Conservation (phyloP, 1,284 basidiomycete species). For the Tranzscheliella williamsii region DNA sequence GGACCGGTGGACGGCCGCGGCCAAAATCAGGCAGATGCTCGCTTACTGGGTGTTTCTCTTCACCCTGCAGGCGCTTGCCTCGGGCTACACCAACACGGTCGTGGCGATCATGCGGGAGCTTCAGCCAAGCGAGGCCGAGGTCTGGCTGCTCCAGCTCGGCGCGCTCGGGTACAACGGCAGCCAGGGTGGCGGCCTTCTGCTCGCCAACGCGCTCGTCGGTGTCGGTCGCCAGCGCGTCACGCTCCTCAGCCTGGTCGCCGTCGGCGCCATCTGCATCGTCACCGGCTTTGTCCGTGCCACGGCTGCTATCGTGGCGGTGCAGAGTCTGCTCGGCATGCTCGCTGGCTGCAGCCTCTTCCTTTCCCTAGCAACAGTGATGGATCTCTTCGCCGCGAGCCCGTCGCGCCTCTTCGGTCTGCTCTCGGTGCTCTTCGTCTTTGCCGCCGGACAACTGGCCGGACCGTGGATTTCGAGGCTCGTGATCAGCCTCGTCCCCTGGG, state of each 20-base stretch:
- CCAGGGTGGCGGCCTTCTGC: conserved; percentile 35
- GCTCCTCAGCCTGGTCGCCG: conserved; percentile 12
- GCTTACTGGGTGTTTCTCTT: conserved; percentile 22
- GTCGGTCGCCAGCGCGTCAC: conserved; percentile 28
- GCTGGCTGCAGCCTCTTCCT: conserved; percentile 22
- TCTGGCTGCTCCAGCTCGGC: conserved; percentile 9
- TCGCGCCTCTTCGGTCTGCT: conserved; percentile 15
- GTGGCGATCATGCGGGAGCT: conserved; percentile 6
- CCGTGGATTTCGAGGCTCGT: conserved; percentile 42
- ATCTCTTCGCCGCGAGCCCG: conserved; percentile 26
- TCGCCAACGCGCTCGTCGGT: conserved; percentile 20
- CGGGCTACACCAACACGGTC: conserved; percentile 36
- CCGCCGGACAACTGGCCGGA: conserved; percentile 24
- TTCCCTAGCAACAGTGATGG: conserved; percentile 22
- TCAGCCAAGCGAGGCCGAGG: not conserved
- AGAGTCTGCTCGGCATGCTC: conserved; percentile 12
- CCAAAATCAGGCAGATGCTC: conserved; percentile 26
- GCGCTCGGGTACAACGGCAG: conserved; percentile 27
- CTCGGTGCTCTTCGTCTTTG: conserved; percentile 7
- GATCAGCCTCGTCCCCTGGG: conserved; percentile 15
- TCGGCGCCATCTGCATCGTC: conserved; percentile 17
- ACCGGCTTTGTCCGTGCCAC: conserved; percentile 27
- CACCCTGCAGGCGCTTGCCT: conserved; percentile 31
- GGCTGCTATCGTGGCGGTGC: conserved; percentile 9
- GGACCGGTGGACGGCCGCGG: conserved; percentile 29